Evolutionary conservation across 2,329 filamentous ascomycete genomes (phyloP), one percentile per base, ranked within the genome.

Genomic region (Tolypocladium album): DNA sequence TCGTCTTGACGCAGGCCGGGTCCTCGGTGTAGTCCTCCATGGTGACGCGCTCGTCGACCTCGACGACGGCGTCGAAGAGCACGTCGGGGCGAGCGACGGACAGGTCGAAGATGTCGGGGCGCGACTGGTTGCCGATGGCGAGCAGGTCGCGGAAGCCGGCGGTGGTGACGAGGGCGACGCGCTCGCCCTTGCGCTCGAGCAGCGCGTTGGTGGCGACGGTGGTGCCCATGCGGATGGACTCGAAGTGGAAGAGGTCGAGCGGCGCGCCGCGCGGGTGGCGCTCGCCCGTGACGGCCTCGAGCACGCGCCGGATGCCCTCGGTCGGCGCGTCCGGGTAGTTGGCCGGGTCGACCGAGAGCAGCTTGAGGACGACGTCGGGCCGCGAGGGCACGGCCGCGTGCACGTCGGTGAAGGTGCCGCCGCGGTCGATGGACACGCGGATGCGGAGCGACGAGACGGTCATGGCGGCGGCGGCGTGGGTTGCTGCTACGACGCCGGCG

Each of bases 151-250:
- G 84, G 75, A 91, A 90, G 0, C 88, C 88, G 60, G 84, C 86
- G 1, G 87, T 90, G 0, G 88, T 85, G 2, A 91, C 78, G 66
- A 91, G 79, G 0, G 87, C 88, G 63, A 88, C 86, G 42, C 80
- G 80, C 65, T 89, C 87, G 34, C 88, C 88, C 69, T 90, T 90
- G 47, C 88, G 76, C 68, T 91, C 88, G 1, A 91, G 74, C 17
- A 91, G 74, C 1, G 88, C 88, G 70, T 91, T 91, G 0, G 88
- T 91, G 1, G 88, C 88, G 2, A 91, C 88, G 0, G 88, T 91
- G 0, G 88, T 91, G n/a, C 88, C 88, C 87, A 90, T 90, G 24
- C 88, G 84, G 67, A 90, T 90, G 60, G 84, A 87, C 68, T 88
- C 85, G 42, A 77, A 70, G 17, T 70, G 66, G 0, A 68, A 69